Percentiles rank a stretch among this genome's conserved stretches.
Conservation (phyloP, 495 filamentous ascomycete species). For the Podospora tetraspora region DNA sequence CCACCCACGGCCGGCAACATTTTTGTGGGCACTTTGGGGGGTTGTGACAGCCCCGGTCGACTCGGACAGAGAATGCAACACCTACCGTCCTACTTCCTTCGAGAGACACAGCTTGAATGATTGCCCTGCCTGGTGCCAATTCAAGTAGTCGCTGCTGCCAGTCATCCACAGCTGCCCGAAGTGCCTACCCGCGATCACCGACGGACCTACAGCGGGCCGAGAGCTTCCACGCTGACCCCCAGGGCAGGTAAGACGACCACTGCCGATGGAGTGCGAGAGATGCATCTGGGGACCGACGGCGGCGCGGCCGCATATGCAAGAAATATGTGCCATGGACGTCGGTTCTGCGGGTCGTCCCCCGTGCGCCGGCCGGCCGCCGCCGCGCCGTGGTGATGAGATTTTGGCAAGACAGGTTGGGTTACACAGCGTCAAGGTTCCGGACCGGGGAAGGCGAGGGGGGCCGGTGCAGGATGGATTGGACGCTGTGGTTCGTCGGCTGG, state of each 20-base stretch:
- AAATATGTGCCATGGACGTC: background rate
- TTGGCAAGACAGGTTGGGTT: background rate
- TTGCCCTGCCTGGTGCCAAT: background rate
- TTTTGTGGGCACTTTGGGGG: background rate
- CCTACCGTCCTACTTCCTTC: background rate
- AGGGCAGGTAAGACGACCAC: background rate
- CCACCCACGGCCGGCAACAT: background rate
- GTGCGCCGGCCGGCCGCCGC: background rate
- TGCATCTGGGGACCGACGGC: background rate
- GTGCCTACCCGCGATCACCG: background rate
- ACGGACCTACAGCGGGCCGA: background rate
- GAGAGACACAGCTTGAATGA: background rate
- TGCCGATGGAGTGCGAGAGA: background rate
- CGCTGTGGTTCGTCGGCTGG: background rate
- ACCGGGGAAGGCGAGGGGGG: background rate
- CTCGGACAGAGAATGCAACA: background rate
- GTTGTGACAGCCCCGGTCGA: background rate
- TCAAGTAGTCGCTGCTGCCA: no score
- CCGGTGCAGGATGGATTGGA: background rate
- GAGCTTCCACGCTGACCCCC: background rate
- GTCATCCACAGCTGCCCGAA: background rate
- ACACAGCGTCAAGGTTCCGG: background rate
- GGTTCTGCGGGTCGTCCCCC: background rate
- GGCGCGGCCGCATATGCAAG: background rate
- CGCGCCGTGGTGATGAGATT: background rate